Evolutionary conservation across 164 flowering plant species (phyloP), one percentile per base, ranked within the genome.

Genomic region (Aristolochia contorta): DNA sequence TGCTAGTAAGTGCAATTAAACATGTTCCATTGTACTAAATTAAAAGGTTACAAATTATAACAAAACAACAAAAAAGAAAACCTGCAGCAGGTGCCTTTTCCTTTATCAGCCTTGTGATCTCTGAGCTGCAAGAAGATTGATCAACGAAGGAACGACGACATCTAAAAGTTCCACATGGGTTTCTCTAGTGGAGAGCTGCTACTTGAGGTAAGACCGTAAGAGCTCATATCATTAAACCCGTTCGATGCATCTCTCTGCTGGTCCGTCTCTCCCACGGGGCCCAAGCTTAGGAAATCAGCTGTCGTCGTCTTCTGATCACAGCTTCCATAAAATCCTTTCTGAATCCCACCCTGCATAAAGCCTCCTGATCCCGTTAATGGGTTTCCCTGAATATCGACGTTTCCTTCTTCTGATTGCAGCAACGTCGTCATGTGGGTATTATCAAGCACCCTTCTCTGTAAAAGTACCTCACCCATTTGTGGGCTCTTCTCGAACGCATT

Each of bases 261-360:
- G 27, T 21, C 21, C 20, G 43, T 37, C 27, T 53, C 56, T 22
- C 52, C 61, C 0, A 27, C 32, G 0, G 71, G 69, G 24, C 72
- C 78, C 58, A 77, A 68, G n/a, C 85, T 79, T 33, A 81, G 41
- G 72, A 81, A 81, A 67, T 80, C 82, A 30, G 78, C 69, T n/a
- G n/a, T n/a, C 0, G 82, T 75, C 71, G 61, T 67, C 25, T 66
- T 77, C 16, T 67, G 68, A 16, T 63, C n/a, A n/a, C n/a, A n/a
- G n/a, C n/a, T 41, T 47, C 68, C 59, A 41, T 32, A 3, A 55
- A 21, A 55, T 16, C 30, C 57, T 55, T 58, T 19, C 43, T 59
- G 62, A 15, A 12, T 20, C 16, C 62, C 53, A 24, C 52, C 41
- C 62, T n/a, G 5, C 30, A 59, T 59, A 52, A 25, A 47, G 16